Conservation (phyloP, 495 filamentous ascomycete species). For the Penicillium coprophilum region DNA sequence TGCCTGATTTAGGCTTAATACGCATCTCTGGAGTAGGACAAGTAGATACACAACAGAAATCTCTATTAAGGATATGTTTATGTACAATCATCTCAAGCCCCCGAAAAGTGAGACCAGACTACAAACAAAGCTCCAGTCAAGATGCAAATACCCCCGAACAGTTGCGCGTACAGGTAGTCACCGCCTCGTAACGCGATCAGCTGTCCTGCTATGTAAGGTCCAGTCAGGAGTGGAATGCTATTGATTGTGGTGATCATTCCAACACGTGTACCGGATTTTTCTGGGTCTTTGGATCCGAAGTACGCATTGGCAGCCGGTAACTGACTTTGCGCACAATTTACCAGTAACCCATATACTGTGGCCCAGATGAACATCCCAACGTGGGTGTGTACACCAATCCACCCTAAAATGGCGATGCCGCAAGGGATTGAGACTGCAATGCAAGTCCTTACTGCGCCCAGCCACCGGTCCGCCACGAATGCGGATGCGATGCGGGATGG, state of each 20-base stretch:
- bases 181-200: slow-evolving; percentile 11
- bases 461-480: slow-evolving; percentile 56
- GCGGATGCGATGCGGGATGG: slow-evolving; percentile 60
- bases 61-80: not conserved
- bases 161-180: slow-evolving; percentile 10
- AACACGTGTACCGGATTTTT: slow-evolving; percentile 8
- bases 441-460: slow-evolving; percentile 48
- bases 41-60: not conserved
- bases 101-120: slow-evolving; percentile 12
- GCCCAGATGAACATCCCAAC: slow-evolving; percentile 12
- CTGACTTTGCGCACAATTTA: slow-evolving; percentile 8
- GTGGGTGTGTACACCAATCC: slow-evolving; percentile 11
- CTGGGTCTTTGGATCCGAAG: slow-evolving; percentile 12
- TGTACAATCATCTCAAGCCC: not conserved
- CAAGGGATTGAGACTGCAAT: slow-evolving; percentile 15
- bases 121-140: slow-evolving; percentile 11
- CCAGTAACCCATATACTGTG: slow-evolving; percentile 5
- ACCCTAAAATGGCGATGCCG: slow-evolving; percentile 11
- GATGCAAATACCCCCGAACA: slow-evolving; percentile 11
- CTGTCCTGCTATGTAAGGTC: slow-evolving; percentile 11
- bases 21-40: not conserved
- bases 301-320: slow-evolving; percentile 11
- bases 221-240: slow-evolving; percentile 11
- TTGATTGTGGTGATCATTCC: slow-evolving; percentile 15
- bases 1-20: not conserved